These are phyloP conservation scores for Auriscalpium orientale DNA, from an alignment of 768 basidiomycete genomes.

Conservation along the genomic window DNA sequence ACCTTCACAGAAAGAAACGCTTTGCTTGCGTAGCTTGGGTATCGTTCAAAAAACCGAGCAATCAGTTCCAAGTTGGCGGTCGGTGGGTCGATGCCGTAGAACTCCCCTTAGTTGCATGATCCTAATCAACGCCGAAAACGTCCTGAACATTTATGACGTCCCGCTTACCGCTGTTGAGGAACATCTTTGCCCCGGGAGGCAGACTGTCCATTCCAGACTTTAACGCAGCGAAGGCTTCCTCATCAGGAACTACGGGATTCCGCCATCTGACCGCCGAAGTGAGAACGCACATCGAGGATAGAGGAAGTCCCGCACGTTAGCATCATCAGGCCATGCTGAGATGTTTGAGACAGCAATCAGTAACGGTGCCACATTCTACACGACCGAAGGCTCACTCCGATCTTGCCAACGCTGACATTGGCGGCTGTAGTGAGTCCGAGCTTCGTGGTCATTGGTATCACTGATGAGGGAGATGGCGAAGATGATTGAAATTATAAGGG, in stretches of 20 bases:
- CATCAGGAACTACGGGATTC: slow-evolving; percentile 38
- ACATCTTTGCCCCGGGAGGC: slow-evolving; percentile 39
- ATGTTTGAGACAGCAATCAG: neutral
- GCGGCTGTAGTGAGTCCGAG: slow-evolving; percentile 33
- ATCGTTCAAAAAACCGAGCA: slow-evolving; percentile 39
- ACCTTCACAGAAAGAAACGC: slow-evolving; percentile 46
- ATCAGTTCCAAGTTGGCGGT: slow-evolving; percentile 43
- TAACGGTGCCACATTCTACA: neutral
- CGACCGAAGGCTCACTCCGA: slow-evolving; percentile 27
- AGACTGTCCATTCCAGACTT: slow-evolving; percentile 39
- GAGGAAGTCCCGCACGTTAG: slow-evolving; percentile 36
- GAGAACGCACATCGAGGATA: neutral
- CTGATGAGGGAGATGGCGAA: neutral
- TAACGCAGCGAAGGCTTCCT: slow-evolving; percentile 55
- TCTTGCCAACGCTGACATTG: slow-evolving; percentile 29
- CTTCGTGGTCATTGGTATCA: slow-evolving; percentile 18
- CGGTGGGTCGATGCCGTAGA: slow-evolving; percentile 41
- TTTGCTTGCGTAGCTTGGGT: slow-evolving; percentile 37
- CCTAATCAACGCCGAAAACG: neutral
- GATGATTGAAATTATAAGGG: too few relatives aligned
- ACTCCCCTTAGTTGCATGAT: slow-evolving; percentile 30
- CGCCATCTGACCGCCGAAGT: slow-evolving; percentile 3
- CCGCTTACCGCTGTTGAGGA: slow-evolving; percentile 42
- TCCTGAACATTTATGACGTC: neutral
- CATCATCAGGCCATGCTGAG: slow-evolving; percentile 42